Evolutionary conservation across 78 protist species (phyloP), one percentile per base, ranked within the genome.

Genomic region (Planoprotostelium fungivorum): DNA sequence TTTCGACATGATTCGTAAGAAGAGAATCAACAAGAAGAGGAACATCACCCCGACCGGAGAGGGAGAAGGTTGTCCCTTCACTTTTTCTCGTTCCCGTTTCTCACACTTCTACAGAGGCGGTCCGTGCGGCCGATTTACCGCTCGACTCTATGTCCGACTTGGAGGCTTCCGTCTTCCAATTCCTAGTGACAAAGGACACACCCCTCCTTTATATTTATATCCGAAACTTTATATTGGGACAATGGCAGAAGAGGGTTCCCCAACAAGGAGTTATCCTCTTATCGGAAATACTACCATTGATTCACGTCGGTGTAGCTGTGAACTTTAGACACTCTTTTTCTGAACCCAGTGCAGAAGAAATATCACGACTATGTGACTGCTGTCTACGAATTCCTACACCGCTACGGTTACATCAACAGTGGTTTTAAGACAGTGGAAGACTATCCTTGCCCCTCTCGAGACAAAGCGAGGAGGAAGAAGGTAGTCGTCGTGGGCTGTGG

Each of bases 401-500:
- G 73, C 16, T 51, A 51, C 16, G 73, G 73, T 5, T 51, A 25
- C 16, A 51, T 51, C 5, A 51, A 51, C 16, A 51, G 31, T 51
- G 73, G 73, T 25, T 51, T 25, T 51, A 51, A 51, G 16, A 51
- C 31, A 5, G 16, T 25, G 5, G 16, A 51, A 16, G 16, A 16
- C 31, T 5, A 16, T 5, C 31, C 5, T 5, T 25, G 16, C 16
- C 16, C 73, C 16, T 51, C 31, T 5, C 31, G 5, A 34, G 28
- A 87, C 35, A 87, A 39, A 35, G n/a, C 85, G 34, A 5, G 51
- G 34, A 5, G 23, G 28, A 87, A 87, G 36, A 87, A 87, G 38
- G 5, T 87, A 1, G 51, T 87, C 34, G 88, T 87, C 1, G 88
- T 87, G 28, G 88, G 88, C 36, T 38, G 88, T 35, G 88, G 88